These are phyloP conservation scores for Penicillium taxi DNA, from an alignment of 495 filamentous ascomycete species.

Conservation along the genomic window DNA sequence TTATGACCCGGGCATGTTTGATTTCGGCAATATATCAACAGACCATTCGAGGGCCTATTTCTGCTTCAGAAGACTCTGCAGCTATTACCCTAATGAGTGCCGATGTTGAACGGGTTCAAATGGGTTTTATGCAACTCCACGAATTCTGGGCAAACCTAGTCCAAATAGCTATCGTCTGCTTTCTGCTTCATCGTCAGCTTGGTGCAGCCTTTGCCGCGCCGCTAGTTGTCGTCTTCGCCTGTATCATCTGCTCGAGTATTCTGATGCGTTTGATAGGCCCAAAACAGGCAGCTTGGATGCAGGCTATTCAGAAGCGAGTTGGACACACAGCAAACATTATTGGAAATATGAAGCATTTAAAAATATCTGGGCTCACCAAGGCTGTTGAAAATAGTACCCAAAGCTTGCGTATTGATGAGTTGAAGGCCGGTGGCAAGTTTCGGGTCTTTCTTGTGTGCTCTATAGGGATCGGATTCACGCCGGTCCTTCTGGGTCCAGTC, in stretches of 20 bases:
- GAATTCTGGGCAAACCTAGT: neutral
- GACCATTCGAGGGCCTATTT: neutral
- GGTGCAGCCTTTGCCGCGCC: neutral
- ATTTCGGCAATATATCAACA: neutral
- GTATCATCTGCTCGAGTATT: neutral
- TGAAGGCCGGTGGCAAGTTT: neutral
- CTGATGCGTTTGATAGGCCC: neutral
- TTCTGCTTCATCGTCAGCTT: neutral
- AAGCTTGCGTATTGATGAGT: neutral
- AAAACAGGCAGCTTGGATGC: neutral
- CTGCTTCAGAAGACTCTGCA: neutral
- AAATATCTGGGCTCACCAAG: neutral
- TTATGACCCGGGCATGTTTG: neutral
- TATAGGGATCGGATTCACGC: neutral
- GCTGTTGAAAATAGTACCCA: neutral
- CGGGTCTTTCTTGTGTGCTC: neutral
- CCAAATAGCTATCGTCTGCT: neutral
- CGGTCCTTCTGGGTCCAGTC: neutral
- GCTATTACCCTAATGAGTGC: neutral
- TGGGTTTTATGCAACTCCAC: neutral
- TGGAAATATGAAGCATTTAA: neutral
- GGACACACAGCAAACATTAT: neutral
- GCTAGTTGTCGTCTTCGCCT: neutral
- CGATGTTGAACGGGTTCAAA: neutral
- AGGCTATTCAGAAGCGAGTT: neutral